Percentiles rank a stretch among this genome's conserved stretches.
Conservation (phyloP, 2,329 filamentous ascomycete genomes). For the Hymenoscyphus fraxineus region DNA sequence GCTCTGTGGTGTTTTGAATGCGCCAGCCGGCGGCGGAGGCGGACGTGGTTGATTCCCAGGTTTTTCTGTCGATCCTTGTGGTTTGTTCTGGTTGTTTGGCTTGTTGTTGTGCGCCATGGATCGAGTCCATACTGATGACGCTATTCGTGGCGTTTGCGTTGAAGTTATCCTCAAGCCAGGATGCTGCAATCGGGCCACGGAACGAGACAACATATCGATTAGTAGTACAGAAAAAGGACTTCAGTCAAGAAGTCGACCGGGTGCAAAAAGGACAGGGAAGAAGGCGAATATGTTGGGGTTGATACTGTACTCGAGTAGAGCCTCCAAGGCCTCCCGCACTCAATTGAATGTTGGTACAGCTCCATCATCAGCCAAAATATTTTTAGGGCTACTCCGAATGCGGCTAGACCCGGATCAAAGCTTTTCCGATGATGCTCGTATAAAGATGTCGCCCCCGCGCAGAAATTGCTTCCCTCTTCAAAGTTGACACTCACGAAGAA, state of each 20-base stretch:
- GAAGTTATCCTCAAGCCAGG: slow-evolving; percentile 27
- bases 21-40: slow-evolving; percentile 18
- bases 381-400: slow-evolving; percentile 7
- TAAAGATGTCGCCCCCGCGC: slow-evolving; percentile 4
- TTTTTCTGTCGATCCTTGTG: slow-evolving; percentile 23
- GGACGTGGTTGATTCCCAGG: slow-evolving; percentile 17
- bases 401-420: background rate
- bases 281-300: background rate
- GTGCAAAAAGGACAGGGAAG: background rate
- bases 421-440: background rate
- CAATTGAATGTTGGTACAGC: background rate
- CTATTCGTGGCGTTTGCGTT: slow-evolving; percentile 32
- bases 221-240: slow-evolving; percentile 18
- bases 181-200: slow-evolving; percentile 28
- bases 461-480: slow-evolving; percentile 38
- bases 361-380: slow-evolving; percentile 10
- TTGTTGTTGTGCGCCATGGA: slow-evolving; percentile 39
- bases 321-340: background rate
- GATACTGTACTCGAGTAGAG: background rate
- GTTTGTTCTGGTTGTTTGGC: slow-evolving; percentile 30
- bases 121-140: slow-evolving; percentile 41
- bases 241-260: slow-evolving; percentile 30
- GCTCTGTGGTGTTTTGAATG: slow-evolving; percentile 20
- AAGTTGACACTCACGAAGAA: slow-evolving; percentile 54
- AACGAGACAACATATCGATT: slow-evolving; percentile 34